Evolutionary conservation across 257 asterid genomes (phyloP).

Genomic region (Nicotiana attenuata): DNA sequence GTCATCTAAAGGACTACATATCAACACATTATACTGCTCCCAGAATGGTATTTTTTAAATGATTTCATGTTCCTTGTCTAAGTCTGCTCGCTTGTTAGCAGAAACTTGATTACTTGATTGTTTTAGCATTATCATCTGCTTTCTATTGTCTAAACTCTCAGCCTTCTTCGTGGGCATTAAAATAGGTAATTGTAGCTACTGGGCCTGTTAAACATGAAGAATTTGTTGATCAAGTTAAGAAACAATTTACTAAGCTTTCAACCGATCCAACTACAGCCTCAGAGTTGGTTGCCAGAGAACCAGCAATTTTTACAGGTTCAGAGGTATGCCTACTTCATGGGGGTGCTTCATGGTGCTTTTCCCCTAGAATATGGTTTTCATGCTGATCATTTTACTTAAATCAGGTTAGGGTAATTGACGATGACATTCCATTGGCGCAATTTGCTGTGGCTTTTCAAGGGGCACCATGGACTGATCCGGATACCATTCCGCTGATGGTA

Average conservation of each 20-base stretch:
- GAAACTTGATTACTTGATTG: neutral
- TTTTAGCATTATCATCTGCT: neutral
- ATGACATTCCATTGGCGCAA: constrained; percentile 72
- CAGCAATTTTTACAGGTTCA: constrained; percentile 83
- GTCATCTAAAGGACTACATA: constrained; percentile 51
- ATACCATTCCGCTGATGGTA: constrained; percentile 79
- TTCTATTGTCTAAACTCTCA: neutral
- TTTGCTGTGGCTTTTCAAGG: constrained; percentile 91
- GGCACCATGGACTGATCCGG: constrained; percentile 91
- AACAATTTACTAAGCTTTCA: constrained; percentile 58
- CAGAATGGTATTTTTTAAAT: constrained; percentile 44
- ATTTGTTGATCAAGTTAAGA: constrained; percentile 63
- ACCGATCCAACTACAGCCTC: constrained; percentile 50
- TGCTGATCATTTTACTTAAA: constrained; percentile 13
- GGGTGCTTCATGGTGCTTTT: constrained; percentile 8
- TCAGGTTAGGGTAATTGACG: constrained; percentile 75
- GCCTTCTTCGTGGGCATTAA: constrained; percentile 10
- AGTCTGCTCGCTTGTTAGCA: neutral
- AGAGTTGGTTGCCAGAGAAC: constrained; percentile 60
- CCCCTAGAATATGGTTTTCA: constrained; percentile 1
- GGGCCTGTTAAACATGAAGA: constrained; percentile 92
- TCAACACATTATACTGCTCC: constrained; percentile 77
- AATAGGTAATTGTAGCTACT: constrained; percentile 69
- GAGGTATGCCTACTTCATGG: constrained; percentile 48
- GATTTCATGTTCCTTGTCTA: neutral